Conservation (phyloP, 129 eudicot genomes). For the Mikania micrantha region DNA sequence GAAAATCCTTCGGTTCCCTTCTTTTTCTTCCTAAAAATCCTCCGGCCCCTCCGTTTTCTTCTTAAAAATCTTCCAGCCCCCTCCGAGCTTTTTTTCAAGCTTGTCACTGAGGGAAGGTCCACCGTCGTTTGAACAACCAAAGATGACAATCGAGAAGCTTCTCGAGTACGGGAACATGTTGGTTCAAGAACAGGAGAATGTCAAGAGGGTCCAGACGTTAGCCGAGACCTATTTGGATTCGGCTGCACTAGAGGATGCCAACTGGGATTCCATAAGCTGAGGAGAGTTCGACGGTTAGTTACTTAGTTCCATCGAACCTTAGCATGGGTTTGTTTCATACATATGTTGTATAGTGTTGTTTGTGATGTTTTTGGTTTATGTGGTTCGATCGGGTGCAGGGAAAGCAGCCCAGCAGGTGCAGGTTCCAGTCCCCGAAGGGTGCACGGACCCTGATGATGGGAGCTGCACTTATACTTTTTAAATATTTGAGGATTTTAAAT, state of each 20-base stretch:
- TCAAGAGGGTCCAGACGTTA: conserved; percentile 95
- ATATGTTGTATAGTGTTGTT: not conserved
- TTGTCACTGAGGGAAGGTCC: conserved; percentile 92
- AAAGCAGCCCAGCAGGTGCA: conserved; percentile 75
- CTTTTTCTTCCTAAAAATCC: too few species aligned
- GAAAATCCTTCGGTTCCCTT: too few species aligned
- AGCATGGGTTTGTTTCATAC: not conserved
- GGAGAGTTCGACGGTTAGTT: conserved; percentile 79
- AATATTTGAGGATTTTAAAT: too few species aligned
- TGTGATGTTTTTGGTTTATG: not conserved
- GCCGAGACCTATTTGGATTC: conserved; percentile 75
- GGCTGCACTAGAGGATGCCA: conserved; percentile 95
- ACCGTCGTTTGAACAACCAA: conserved; percentile 71
- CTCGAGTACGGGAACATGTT: conserved; percentile 79
- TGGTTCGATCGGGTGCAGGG: conserved; percentile 38
- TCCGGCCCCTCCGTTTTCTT: too few species aligned
- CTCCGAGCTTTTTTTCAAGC: too few species aligned
- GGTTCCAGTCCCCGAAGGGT: conserved; percentile 72
- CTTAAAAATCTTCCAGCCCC: too few species aligned
- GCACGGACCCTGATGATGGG: conserved; percentile 91
- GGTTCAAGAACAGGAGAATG: conserved; percentile 90
- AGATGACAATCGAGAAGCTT: conserved; percentile 75
- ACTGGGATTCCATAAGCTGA: conserved; percentile 54
- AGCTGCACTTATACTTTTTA: conserved; percentile 59
- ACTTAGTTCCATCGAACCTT: conserved; percentile 17